Conservation (phyloP, 352 stramenopile species). For the Thraustochytrium striatum region DNA sequence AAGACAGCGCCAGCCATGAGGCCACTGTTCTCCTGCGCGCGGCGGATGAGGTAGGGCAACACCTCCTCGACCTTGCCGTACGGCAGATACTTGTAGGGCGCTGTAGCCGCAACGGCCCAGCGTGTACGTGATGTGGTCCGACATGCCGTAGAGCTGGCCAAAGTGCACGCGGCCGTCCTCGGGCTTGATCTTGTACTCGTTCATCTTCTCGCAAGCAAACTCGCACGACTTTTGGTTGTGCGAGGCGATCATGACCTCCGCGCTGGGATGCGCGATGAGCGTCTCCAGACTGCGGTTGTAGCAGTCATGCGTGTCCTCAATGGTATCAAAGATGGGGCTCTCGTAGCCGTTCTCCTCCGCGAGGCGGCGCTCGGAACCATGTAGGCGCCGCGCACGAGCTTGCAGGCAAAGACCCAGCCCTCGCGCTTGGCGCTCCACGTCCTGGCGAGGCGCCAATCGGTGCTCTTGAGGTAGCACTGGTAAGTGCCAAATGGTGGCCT, state of each 20-base stretch:
- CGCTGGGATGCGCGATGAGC: conserved; percentile 58
- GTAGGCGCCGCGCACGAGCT: conserved; percentile 95
- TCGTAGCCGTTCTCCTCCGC: conserved; percentile 68
- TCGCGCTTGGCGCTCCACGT: conserved; percentile 77
- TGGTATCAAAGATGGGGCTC: conserved; percentile 85
- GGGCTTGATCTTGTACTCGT: conserved; percentile 73
- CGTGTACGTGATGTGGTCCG: conserved; percentile 91
- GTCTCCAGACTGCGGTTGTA: conserved; percentile 84
- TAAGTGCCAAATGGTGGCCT: conserved; percentile 92
- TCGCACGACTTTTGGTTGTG: conserved; percentile 93
- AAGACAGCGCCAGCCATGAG: conserved; percentile 68
- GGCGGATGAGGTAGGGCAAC: conserved; percentile 92
- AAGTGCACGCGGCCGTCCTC: conserved; percentile 78
- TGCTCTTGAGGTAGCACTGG: conserved; percentile 96
- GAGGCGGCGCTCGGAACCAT: conserved; percentile 93
- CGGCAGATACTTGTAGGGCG: conserved; percentile 95
- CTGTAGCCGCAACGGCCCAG: conserved; percentile 83
- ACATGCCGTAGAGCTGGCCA: conserved; percentile 88
- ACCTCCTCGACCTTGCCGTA: conserved; percentile 93
- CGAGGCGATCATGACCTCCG: conserved; percentile 94
- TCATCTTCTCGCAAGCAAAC: conserved; percentile 83
- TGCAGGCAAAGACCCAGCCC: conserved; percentile 89
- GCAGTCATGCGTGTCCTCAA: conserved; percentile 85
- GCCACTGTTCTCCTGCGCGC: conserved; percentile 91
- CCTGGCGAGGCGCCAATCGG: conserved; percentile 74